phyloP scores from a whole-genome alignment of 225 moss, liverwort and hornwort species.

The Polytrichum commune region DNA sequence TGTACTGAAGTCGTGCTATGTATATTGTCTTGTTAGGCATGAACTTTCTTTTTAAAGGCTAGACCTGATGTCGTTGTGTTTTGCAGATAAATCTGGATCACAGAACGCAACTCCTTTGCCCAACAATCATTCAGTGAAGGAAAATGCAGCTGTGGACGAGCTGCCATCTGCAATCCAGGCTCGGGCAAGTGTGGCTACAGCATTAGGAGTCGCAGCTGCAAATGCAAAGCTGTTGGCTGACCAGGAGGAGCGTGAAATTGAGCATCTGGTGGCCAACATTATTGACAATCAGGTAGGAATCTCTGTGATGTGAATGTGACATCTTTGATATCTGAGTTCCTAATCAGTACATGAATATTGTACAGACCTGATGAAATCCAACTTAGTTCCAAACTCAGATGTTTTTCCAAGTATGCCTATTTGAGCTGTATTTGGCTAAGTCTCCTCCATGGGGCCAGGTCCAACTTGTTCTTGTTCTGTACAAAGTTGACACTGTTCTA shows the following conservation, averaged over 20 bases:
- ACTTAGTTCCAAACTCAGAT: too few relatives aligned
- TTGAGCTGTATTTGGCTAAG: too few relatives aligned
- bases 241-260: conserved; percentile 92
- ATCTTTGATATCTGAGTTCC: neutral
- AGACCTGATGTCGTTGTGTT: neutral
- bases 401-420: too few relatives aligned
- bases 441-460: too few relatives aligned
- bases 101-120: conserved; percentile 10
- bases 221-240: conserved; percentile 94
- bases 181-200: conserved; percentile 71
- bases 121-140: conserved; percentile 7
- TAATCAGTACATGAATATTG: too few relatives aligned
- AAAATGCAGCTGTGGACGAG: conserved; percentile 18
- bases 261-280: conserved; percentile 73
- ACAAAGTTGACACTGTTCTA: too few relatives aligned
- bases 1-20: neutral
- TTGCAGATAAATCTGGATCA: conserved; percentile 25
- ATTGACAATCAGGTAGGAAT: conserved; percentile 85
- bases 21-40: neutral
- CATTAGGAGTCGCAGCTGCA: conserved; percentile 86
- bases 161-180: conserved; percentile 66
- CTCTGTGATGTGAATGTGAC: neutral
- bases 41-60: neutral
- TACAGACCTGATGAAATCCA: too few relatives aligned
- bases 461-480: too few relatives aligned